These are phyloP conservation scores for Colletotrichum sp. DNA, from an alignment of 2,329 filamentous ascomycete genomes.

Conservation along the genomic window DNA sequence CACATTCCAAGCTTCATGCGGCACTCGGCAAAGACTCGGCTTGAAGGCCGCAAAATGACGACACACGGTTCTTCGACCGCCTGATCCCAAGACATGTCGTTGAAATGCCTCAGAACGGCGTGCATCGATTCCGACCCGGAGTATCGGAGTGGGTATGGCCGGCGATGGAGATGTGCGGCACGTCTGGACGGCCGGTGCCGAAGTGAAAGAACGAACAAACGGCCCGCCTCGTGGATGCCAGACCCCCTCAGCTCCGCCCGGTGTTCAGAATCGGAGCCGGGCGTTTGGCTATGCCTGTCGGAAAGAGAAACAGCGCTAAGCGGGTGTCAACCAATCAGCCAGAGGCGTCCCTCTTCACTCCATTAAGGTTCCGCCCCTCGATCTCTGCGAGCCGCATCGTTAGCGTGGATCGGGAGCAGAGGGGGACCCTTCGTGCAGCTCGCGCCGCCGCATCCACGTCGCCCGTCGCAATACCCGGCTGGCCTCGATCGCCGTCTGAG, in stretches of 20 bases:
- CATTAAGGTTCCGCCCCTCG: slow-evolving; percentile 17
- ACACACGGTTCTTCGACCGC: background rate
- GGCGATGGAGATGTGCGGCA: too few relatives aligned
- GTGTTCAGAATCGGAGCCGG: background rate
- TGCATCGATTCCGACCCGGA: too few relatives aligned
- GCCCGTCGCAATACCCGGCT: background rate
- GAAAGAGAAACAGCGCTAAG: background rate
- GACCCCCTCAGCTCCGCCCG: background rate
- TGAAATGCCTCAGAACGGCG: background rate
- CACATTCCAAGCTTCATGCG: background rate
- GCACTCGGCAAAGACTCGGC: background rate
- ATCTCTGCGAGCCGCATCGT: slow-evolving; percentile 30
- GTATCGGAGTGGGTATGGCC: too few relatives aligned
- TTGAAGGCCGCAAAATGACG: background rate
- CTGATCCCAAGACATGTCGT: background rate
- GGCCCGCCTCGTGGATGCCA: background rate
- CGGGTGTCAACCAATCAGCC: background rate
- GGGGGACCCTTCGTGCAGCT: slow-evolving; percentile 14
- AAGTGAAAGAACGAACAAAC: background rate
- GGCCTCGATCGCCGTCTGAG: background rate
- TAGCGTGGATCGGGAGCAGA: slow-evolving; percentile 32
- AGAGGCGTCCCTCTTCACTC: too few relatives aligned
- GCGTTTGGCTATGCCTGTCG: background rate
- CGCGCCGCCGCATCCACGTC: background rate
- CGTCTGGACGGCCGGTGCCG: too few relatives aligned